Evolutionary conservation across 441 rosid species (phyloP).

Genomic region (Rhodomyrtus psidioides): DNA sequence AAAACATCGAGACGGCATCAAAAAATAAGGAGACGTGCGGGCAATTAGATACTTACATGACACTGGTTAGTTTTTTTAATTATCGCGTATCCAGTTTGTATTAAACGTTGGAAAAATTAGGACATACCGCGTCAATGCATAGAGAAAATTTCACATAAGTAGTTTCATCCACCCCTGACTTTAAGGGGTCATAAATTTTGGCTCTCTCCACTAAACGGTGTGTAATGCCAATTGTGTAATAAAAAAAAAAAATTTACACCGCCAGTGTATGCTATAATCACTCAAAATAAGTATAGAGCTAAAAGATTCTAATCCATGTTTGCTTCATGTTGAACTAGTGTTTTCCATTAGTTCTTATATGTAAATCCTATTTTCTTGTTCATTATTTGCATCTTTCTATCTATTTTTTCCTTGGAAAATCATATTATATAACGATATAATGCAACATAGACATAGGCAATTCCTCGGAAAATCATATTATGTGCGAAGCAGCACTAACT

Average conservation of each 20-base stretch:
- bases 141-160: neutral
- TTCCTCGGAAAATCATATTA: neutral
- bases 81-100: no score
- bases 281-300: neutral
- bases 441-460: neutral
- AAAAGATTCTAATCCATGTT: neutral
- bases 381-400: neutral
- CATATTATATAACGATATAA: neutral
- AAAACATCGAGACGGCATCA: rapidly evolving
- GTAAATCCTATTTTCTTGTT: neutral
- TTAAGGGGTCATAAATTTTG: neutral
- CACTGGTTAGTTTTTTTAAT: no score
- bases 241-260: neutral
- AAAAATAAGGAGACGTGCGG: rapidly evolving
- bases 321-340: neutral
- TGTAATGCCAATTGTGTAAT: neutral
- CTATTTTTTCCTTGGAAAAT: neutral
- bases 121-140: neutral
- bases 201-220: neutral
- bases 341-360: no score
- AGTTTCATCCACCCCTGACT: neutral
- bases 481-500: neutral
- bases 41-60: neutral
- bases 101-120: neutral
- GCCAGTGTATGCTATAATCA: neutral